Evolutionary conservation across 495 filamentous ascomycete species (phyloP).

Genomic region (Talaromyces thailandensis): DNA sequence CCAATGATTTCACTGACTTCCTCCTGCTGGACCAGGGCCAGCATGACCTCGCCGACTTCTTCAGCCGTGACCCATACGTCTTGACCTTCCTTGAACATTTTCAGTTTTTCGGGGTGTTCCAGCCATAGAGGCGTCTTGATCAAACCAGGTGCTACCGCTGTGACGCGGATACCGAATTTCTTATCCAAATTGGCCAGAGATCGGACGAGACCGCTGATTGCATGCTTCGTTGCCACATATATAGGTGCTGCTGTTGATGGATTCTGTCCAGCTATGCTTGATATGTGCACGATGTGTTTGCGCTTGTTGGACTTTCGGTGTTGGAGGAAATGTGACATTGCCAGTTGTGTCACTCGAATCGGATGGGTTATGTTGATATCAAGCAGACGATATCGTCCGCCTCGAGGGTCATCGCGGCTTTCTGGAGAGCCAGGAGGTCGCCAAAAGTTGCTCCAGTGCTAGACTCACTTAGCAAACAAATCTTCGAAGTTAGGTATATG

Average conservation of each 20-base stretch:
- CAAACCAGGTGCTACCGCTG: slow-evolving; percentile 56
- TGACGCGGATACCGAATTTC: slow-evolving; percentile 49
- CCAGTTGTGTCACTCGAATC: slow-evolving; percentile 57
- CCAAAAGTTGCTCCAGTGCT: slow-evolving; percentile 60
- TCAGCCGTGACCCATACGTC: slow-evolving; percentile 57
- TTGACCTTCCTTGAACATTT: slow-evolving; percentile 35
- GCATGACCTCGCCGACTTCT: slow-evolving; percentile 57
- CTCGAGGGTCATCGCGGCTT: slow-evolving; percentile 38
- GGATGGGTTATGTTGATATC: slow-evolving; percentile 66
- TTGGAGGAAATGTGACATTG: slow-evolving; percentile 47
- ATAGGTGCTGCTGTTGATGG: slow-evolving; percentile 40
- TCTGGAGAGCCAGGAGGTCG: slow-evolving; percentile 43
- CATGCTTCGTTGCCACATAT: slow-evolving; percentile 56
- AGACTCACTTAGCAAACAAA: not conserved
- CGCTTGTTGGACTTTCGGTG: slow-evolving; percentile 18
- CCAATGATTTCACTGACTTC: slow-evolving; percentile 34
- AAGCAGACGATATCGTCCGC: slow-evolving; percentile 44
- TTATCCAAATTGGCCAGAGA: slow-evolving; percentile 40
- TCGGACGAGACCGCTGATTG: slow-evolving; percentile 51
- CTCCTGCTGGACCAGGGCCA: slow-evolving; percentile 46
- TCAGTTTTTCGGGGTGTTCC: slow-evolving; percentile 57
- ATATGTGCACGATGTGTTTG: slow-evolving; percentile 52
- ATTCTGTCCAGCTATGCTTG: slow-evolving; percentile 54
- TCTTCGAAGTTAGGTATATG: not conserved
- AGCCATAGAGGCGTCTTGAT: slow-evolving; percentile 64